Percentiles rank a stretch among this genome's conserved stretches.
Evolutionary conservation across 192 early-diverging fungal genomes (phyloP).

Genomic region (Backusella australiensis): DNA sequence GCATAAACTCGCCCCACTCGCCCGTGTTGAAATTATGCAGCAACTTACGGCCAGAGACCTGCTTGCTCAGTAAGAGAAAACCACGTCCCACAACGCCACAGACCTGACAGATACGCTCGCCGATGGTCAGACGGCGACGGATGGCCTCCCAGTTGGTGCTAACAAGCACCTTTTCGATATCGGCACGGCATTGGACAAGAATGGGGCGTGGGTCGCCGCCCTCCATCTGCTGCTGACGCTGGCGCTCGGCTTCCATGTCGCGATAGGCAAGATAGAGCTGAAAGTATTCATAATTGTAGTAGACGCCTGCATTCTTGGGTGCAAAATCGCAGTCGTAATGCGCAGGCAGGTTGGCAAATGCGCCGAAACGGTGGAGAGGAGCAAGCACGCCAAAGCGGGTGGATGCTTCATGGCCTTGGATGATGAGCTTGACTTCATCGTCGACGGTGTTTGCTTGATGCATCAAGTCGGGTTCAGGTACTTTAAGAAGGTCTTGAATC

Average conservation of each 20-base stretch:
- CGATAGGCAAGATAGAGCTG: conserved; percentile 36
- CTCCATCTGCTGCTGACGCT: conserved; percentile 5
- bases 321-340: conserved; percentile 38
- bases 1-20: conserved; percentile 35
- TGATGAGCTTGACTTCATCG: conserved; percentile 19
- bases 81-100: conserved; percentile 27
- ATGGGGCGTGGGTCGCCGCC: conserved; percentile 15
- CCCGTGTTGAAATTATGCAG: conserved; percentile 36
- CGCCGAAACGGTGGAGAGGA: conserved; percentile 27
- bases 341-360: conserved; percentile 30
- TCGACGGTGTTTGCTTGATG: conserved; percentile 27
- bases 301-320: conserved; percentile 38
- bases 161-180: conserved; percentile 29
- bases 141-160: conserved; percentile 42
- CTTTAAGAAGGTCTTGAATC: conserved; percentile 29
- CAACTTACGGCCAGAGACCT: conserved; percentile 37
- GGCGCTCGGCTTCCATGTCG: conserved; percentile 26
- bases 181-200: conserved; percentile 31
- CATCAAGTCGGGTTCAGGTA: conserved; percentile 22
- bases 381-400: conserved; percentile 15
- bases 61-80: conserved; percentile 27
- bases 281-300: conserved; percentile 38
- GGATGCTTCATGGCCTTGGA: conserved; percentile 25
- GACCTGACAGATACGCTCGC: conserved; percentile 36
- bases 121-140: conserved; percentile 38